Percentiles rank a stretch among this genome's conserved stretches.
Evolutionary conservation across 331 rosid genomes (phyloP).

Genomic region (Saraca asoca): DNA sequence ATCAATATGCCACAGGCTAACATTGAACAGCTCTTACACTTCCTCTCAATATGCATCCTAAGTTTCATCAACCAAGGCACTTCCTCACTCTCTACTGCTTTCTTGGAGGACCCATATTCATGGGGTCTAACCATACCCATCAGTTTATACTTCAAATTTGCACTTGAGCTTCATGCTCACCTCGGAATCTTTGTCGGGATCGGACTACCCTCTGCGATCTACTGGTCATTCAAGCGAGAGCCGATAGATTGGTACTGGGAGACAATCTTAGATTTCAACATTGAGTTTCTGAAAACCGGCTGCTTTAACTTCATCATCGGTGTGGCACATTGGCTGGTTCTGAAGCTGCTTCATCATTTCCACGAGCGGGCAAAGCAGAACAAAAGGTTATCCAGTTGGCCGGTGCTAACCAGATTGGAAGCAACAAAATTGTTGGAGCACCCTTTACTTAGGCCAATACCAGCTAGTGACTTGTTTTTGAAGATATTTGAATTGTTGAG

Average conservation of each 20-base stretch:
- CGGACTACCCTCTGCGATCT: conserved; percentile 43
- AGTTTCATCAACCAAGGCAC: conserved; percentile 52
- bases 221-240: conserved; percentile 44
- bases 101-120: conserved; percentile 42
- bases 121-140: conserved; percentile 44
- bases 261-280: conserved; percentile 31
- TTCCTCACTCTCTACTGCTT: conserved; percentile 33
- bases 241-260: conserved; percentile 44
- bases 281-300: conserved; percentile 38
- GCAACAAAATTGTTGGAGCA: conserved; percentile 5
- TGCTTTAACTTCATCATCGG: conserved; percentile 39
- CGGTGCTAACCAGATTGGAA: conserved; percentile 24
- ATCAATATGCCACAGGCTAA: conserved; percentile 33
- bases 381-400: neutral
- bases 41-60: conserved; percentile 41
- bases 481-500: conserved; percentile 14
- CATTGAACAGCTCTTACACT: conserved; percentile 33
- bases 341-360: conserved; percentile 31
- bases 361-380: conserved; percentile 33
- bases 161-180: conserved; percentile 43
- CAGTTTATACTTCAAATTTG: conserved; percentile 44
- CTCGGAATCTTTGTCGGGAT: conserved; percentile 45
- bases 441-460: conserved; percentile 35
- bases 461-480: conserved; percentile 8
- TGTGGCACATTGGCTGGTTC: conserved; percentile 25